phyloP scores from a whole-genome alignment of 805 yeast genomes.

The Candida xyloterini region DNA sequence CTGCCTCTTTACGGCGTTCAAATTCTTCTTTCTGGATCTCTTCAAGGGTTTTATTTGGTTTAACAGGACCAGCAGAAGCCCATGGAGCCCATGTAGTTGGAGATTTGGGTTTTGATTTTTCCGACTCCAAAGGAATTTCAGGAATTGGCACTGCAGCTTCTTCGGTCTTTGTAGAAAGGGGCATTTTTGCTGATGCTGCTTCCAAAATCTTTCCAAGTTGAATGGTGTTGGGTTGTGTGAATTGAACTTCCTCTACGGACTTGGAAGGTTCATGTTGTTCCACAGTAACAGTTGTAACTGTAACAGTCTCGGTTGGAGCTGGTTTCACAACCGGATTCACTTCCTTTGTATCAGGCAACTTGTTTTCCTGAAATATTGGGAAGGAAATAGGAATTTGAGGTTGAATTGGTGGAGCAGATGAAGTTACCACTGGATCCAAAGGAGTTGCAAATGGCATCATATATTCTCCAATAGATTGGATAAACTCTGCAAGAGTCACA shows the following conservation, averaged over 20 bases:
- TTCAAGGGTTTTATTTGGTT: conserved; percentile 51
- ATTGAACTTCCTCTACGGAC: background rate
- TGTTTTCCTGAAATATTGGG: no score
- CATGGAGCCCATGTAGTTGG: conserved; percentile 40
- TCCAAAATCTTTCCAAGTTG: background rate
- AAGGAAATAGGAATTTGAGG: background rate
- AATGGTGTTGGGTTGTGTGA: background rate
- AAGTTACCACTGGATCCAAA: conserved; percentile 35
- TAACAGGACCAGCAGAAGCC: conserved; percentile 22
- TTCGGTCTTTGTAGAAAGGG: background rate
- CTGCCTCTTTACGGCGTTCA: conserved; percentile 16
- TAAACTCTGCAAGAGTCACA: conserved; percentile 51
- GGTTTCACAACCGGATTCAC: background rate
- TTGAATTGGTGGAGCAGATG: conserved; percentile 15
- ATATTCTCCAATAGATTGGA: conserved; percentile 45
- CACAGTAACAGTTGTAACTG: background rate
- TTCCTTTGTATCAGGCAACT: background rate
- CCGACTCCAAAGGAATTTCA: conserved; percentile 1
- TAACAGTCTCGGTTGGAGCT: background rate
- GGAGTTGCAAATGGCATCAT: conserved; percentile 63
- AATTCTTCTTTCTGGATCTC: conserved; percentile 62
- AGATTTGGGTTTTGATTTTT: conserved; percentile 26
- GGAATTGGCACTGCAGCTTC: conserved; percentile 3
- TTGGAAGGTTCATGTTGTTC: background rate
- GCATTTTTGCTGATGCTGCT: background rate